Conservation (phyloP, 2,329 filamentous ascomycete genomes). For the Coleophoma eucalyptorum region DNA sequence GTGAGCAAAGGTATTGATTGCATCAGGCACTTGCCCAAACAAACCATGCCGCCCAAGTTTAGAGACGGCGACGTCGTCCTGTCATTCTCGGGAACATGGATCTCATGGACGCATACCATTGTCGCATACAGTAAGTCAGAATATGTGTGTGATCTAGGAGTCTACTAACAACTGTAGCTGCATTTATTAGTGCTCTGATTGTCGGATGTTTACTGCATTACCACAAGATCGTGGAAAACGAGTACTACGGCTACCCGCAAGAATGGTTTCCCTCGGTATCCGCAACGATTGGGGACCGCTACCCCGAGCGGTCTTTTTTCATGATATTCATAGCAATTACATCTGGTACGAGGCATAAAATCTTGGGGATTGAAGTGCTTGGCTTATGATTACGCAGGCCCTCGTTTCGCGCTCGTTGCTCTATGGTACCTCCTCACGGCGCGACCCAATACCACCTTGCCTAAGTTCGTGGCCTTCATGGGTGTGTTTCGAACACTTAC, state of each 20-base stretch:
- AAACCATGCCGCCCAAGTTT: constrained; percentile 45
- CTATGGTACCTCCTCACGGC: constrained; percentile 90
- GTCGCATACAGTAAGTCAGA: constrained; percentile 68
- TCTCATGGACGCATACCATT: constrained; percentile 82
- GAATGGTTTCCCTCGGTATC: constrained; percentile 98
- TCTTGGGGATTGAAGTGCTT: not conserved
- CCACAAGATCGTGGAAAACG: constrained; percentile 95
- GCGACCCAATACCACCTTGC: constrained; percentile 68
- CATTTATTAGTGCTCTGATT: constrained; percentile 81
- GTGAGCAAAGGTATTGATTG: constrained; percentile 16
- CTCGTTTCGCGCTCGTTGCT: constrained; percentile 84
- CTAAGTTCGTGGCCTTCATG: constrained; percentile 75
- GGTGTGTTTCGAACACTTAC: constrained; percentile 87
- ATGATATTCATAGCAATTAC: constrained; percentile 97
- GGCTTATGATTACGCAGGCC: constrained; percentile 49
- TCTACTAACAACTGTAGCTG: constrained; percentile 45
- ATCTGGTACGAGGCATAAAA: constrained; percentile 56
- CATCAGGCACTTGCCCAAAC: too few relatives aligned
- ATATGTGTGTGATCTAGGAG: not conserved
- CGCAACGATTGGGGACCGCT: constrained; percentile 93
- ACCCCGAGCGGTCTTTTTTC: constrained; percentile 94
- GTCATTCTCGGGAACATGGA: constrained; percentile 79
- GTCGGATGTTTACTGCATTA: constrained; percentile 84
- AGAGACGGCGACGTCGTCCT: constrained; percentile 60
- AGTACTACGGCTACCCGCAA: constrained; percentile 89